Percentiles rank a stretch among this genome's conserved stretches.
phyloP scores from a whole-genome alignment of 352 stramenopile species.

The Globisporangium ultimum region DNA sequence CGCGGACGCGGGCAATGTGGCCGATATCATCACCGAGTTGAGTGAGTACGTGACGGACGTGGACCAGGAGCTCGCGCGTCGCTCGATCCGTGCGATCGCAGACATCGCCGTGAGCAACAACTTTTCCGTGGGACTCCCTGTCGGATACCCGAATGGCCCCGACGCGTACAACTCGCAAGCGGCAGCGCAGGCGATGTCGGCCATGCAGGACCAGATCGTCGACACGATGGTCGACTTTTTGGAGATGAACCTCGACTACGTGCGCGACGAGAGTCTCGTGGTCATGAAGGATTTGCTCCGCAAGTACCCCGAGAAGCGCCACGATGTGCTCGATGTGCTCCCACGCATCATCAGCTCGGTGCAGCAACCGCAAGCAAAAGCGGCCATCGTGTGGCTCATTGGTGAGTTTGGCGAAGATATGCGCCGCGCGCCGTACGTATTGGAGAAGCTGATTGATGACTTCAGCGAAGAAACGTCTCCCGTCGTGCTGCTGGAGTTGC shows the following conservation, averaged over 20 bases:
- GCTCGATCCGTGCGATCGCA: conserved; percentile 92
- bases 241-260: conserved; percentile 95
- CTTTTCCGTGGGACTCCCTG: conserved; percentile 37
- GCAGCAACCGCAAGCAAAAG: conserved; percentile 87
- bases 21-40: conserved; percentile 97
- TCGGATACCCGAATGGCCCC: conserved; percentile 40
- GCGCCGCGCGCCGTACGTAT: conserved; percentile 93
- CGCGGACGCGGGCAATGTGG: conserved; percentile 91
- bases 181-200: conserved; percentile 55
- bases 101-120: conserved; percentile 90
- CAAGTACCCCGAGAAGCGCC: conserved; percentile 94
- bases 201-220: conserved; percentile 85
- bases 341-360: conserved; percentile 71
- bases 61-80: conserved; percentile 90
- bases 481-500: conserved; percentile 91
- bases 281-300: conserved; percentile 95
- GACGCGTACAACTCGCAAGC: conserved; percentile 70
- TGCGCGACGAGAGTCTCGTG: conserved; percentile 95
- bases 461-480: conserved; percentile 90
- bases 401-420: conserved; percentile 95
- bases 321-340: conserved; percentile 87
- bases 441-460: conserved; percentile 94
- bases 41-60: conserved; percentile 96
- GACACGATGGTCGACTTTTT: conserved; percentile 96
- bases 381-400: conserved; percentile 95